phyloP scores from a whole-genome alignment of 352 stramenopile genomes.

The Pythium sp. region DNA sequence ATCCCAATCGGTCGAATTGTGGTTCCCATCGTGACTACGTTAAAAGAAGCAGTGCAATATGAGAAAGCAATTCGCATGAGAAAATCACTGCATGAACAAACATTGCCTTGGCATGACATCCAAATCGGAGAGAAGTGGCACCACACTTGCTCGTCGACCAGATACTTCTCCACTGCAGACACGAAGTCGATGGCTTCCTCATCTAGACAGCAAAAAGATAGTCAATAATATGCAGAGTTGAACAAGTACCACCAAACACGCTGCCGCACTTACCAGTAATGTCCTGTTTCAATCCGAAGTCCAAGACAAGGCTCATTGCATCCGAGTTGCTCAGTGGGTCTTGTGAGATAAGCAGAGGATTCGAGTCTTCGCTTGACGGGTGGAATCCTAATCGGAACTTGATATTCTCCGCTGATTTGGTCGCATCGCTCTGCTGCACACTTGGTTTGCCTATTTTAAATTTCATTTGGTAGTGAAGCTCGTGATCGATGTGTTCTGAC shows the following conservation, averaged over 20 bases:
- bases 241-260: background rate
- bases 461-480: slow-evolving; percentile 37
- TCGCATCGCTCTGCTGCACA: background rate
- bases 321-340: slow-evolving; percentile 16
- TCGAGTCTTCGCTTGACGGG: slow-evolving; percentile 13
- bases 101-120: slow-evolving; percentile 37
- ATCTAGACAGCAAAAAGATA: slow-evolving; percentile 21
- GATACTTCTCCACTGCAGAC: slow-evolving; percentile 35
- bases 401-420: slow-evolving; percentile 20
- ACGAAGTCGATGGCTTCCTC: slow-evolving; percentile 54
- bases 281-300: slow-evolving; percentile 35
- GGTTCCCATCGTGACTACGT: slow-evolving; percentile 16
- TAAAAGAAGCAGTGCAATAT: slow-evolving; percentile 8
- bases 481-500: slow-evolving; percentile 21
- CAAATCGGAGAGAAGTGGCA: slow-evolving; percentile 31
- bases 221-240: background rate
- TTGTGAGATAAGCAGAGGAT: background rate
- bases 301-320: slow-evolving; percentile 25
- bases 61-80: background rate
- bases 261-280: slow-evolving; percentile 21
- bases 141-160: slow-evolving; percentile 39
- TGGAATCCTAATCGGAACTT: slow-evolving; percentile 44
- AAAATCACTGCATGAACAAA: background rate
- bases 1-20: slow-evolving; percentile 6
- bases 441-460: slow-evolving; percentile 22